Evolutionary conservation across 108 stramenopile species (phyloP).

Genomic region (Nitzschia sp.): DNA sequence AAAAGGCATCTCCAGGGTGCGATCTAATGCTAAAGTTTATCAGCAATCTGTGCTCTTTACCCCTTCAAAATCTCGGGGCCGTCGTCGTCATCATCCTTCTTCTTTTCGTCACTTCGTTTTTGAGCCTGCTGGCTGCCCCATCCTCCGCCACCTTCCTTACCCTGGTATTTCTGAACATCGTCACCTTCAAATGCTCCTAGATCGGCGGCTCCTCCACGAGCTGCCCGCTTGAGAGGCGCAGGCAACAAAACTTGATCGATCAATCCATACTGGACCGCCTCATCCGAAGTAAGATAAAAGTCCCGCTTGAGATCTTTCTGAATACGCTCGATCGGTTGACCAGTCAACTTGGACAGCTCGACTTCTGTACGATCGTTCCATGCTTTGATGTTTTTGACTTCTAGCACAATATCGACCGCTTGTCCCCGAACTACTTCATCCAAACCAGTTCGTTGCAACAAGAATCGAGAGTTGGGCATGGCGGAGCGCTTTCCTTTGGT

Average conservation of each 20-base stretch:
- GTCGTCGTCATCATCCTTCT: constrained; percentile 53
- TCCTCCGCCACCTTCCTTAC: constrained; percentile 43
- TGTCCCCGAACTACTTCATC: constrained; percentile 86
- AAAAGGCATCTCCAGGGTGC: too few species aligned
- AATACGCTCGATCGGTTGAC: constrained; percentile 73
- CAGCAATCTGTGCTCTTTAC: too few species aligned
- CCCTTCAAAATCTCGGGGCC: constrained; percentile 65
- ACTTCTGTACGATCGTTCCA: constrained; percentile 74
- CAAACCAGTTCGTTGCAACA: constrained; percentile 91
- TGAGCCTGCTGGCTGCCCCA: constrained; percentile 45
- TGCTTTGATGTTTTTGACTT: constrained; percentile 74
- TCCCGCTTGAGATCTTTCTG: constrained; percentile 86
- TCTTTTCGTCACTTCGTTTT: constrained; percentile 9
- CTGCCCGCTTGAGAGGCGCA: constrained; percentile 51
- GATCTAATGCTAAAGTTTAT: too few species aligned
- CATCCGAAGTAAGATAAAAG: constrained; percentile 92
- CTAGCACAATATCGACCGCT: constrained; percentile 86
- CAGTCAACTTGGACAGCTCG: constrained; percentile 79
- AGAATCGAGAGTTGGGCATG: constrained; percentile 91
- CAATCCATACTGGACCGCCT: constrained; percentile 88
- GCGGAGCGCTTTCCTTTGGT: constrained; percentile 78
- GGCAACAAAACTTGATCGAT: constrained; percentile 85
- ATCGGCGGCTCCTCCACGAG: constrained; percentile 55
- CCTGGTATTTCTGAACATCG: constrained; percentile 76
- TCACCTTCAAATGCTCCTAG: constrained; percentile 81